Evolutionary conservation across 768 basidiomycete genomes (phyloP).

Genomic region (Tylopilus plumbeoviolaceoides): DNA sequence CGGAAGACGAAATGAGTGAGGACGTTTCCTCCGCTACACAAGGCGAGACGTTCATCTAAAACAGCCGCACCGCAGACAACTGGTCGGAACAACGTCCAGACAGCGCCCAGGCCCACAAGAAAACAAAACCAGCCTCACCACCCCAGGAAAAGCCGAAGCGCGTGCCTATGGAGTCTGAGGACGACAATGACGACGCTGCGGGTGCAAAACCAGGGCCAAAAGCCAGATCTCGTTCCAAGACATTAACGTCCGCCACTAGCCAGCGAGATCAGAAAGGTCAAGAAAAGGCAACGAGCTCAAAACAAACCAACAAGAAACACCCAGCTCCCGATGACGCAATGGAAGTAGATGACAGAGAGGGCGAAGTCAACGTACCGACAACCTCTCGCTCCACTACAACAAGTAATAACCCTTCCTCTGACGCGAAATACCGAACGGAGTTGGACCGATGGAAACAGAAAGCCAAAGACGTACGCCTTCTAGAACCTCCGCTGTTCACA

Average conservation of each 20-base stretch:
- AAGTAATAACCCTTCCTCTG: slow-evolving; percentile 14
- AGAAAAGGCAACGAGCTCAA: slow-evolving; percentile 10
- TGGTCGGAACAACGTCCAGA: slow-evolving; percentile 15
- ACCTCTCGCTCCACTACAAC: slow-evolving; percentile 2
- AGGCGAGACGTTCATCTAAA: slow-evolving; percentile 23
- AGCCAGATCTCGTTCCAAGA: slow-evolving; percentile 17
- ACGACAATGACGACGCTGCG: background rate
- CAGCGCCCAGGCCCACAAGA: slow-evolving; percentile 14
- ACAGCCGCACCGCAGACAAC: slow-evolving; percentile 19
- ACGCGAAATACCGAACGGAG: slow-evolving; percentile 18
- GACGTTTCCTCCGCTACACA: background rate
- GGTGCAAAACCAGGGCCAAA: slow-evolving; percentile 11
- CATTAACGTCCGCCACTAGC: background rate
- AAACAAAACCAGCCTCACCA: slow-evolving; percentile 12
- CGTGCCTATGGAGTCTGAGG: background rate
- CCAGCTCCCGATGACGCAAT: slow-evolving; percentile 6
- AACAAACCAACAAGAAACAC: slow-evolving; percentile 7
- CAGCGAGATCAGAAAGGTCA: slow-evolving; percentile 7
- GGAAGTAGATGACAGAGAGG: slow-evolving; percentile 13
- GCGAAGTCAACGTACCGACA: background rate
- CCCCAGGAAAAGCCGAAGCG: slow-evolving; percentile 18
- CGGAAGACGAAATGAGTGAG: slow-evolving; percentile 33
- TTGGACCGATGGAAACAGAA: slow-evolving; percentile 32
- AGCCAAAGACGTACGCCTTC: slow-evolving; percentile 20
- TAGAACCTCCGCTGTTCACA: background rate